These are phyloP conservation scores for Kwoniella shivajii DNA, from an alignment of 1,284 basidiomycete species.

Conservation along the genomic window DNA sequence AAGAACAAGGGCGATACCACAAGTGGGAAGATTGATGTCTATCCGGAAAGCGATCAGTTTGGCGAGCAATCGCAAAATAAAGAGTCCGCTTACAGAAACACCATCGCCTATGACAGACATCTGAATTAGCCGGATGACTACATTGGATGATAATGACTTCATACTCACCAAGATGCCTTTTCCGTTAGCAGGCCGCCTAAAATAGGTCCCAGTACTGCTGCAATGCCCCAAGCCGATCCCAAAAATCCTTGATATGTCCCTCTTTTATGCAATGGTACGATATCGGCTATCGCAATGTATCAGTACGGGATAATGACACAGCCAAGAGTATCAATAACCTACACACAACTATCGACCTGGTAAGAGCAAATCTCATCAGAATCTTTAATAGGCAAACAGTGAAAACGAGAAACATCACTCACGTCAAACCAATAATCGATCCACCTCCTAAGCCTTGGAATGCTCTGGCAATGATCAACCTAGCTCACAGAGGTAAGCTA, in stretches of 20 bases:
- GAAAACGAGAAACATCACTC: constrained; percentile 13
- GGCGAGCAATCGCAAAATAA: not conserved
- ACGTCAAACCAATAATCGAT: constrained; percentile 43
- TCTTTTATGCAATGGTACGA: constrained; percentile 45
- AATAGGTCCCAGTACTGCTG: constrained; percentile 54
- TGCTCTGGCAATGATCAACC: constrained; percentile 41
- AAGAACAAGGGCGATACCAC: constrained; percentile 63
- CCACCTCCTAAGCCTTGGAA: constrained; percentile 49
- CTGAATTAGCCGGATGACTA: not conserved
- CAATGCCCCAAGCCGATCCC: constrained; percentile 54
- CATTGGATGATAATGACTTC: not conserved
- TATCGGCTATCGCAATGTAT: constrained; percentile 33
- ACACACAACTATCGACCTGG: constrained; percentile 25
- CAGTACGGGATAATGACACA: not conserved
- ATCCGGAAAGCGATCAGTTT: not conserved
- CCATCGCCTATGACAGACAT: constrained; percentile 48
- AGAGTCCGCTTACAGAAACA: constrained; percentile 45
- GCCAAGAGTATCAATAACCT: constrained; percentile 3
- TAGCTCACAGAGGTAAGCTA: not conserved
- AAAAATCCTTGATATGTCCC: constrained; percentile 54
- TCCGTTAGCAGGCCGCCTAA: constrained; percentile 48
- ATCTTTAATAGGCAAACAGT: not conserved
- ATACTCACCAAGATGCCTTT: constrained; percentile 35
- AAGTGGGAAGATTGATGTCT: constrained; percentile 52
- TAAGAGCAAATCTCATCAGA: no score